Base-by-base conservation (phyloP, 352 stramenopile species). In the Phytophthora syringae region DNA sequence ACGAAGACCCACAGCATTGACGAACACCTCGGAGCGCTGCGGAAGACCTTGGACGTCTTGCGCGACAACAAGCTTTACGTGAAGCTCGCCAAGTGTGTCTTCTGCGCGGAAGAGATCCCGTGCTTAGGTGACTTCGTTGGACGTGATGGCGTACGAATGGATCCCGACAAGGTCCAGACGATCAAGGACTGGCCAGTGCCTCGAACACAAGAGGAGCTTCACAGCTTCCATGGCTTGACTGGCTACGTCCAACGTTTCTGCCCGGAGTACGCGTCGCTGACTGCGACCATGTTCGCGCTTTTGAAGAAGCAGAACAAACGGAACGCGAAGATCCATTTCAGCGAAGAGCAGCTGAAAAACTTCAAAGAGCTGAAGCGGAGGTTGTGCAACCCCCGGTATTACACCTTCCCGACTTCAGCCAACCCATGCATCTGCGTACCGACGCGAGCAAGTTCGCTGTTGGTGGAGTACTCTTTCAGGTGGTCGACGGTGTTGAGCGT, bases 41-140 rank as follows among this genome's bases (percentile, higher is more conserved):
- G 48, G 9, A 52, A 51, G 12, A 56, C 48, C 10, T 20, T 59
- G 21, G 21, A 52, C 11, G 49, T 55, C 7, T 43, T 55, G 21
- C n/a, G 48, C 2, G 22, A 49, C 15, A 37, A 52, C 37, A 57
- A 59, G 39, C 20, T 65, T 6, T 59, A 54, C 18, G 48, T 59
- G 10, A 65, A 65, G 24, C n/a, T 55, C 1, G 5, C 49, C 30
- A 44, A 44, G 20, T 44, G 49, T 32, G 49, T 48, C 36, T 58
- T 49, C 34, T 58, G 51, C 12, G 51, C 51, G 0, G 16, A 58
- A 0, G 36, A 58, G 36, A 58, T 58, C 11, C 34, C 34, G 9
- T 48, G 34, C 12, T 16, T 48, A 2, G 36, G 51, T 20, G 36
- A 48, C 22, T 58, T 49, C 34, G 49, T 21, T 7, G 20, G 49